phyloP scores from a whole-genome alignment of 2,329 filamentous ascomycete species.

The Verticillium longisporum region DNA sequence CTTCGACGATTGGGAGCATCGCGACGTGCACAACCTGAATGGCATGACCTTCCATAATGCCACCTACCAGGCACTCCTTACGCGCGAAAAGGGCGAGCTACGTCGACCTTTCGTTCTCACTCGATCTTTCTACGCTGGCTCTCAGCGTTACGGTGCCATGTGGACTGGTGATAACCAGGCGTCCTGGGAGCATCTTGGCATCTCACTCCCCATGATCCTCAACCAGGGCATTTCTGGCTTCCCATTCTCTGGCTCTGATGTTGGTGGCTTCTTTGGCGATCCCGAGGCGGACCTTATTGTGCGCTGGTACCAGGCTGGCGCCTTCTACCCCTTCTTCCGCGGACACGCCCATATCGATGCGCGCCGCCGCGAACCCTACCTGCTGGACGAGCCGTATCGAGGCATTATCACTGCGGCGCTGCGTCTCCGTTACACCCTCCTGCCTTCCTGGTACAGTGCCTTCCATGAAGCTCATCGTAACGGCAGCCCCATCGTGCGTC shows the following conservation, averaged over 20 bases:
- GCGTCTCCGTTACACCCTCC: constrained; percentile 78
- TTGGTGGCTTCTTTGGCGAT: constrained; percentile 97
- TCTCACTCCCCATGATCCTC: constrained; percentile 85
- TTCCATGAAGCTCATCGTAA: constrained; percentile 83
- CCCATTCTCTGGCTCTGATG: constrained; percentile 90
- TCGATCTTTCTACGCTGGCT: constrained; percentile 85
- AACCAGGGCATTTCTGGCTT: constrained; percentile 90
- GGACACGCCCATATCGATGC: constrained; percentile 96
- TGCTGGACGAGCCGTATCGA: constrained; percentile 77
- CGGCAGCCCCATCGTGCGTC: constrained; percentile 80
- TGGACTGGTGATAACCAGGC: constrained; percentile 99
- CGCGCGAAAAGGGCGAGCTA: constrained; percentile 78
- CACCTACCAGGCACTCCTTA: constrained; percentile 76
- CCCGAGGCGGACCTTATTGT: constrained; percentile 86
- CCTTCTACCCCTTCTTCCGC: constrained; percentile 98
- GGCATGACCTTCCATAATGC: constrained; percentile 94
- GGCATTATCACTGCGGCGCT: constrained; percentile 82
- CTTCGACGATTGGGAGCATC: constrained; percentile 87
- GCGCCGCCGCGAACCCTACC: constrained; percentile 86
- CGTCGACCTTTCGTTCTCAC: constrained; percentile 89
- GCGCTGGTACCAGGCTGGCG: constrained; percentile 93
- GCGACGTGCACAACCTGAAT: constrained; percentile 93
- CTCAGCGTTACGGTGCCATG: constrained; percentile 87
- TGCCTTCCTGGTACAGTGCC: constrained; percentile 94
- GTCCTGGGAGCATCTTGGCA: constrained; percentile 83